Conservation (phyloP, 2,329 filamentous ascomycete species). For the Diatrype stigma region DNA sequence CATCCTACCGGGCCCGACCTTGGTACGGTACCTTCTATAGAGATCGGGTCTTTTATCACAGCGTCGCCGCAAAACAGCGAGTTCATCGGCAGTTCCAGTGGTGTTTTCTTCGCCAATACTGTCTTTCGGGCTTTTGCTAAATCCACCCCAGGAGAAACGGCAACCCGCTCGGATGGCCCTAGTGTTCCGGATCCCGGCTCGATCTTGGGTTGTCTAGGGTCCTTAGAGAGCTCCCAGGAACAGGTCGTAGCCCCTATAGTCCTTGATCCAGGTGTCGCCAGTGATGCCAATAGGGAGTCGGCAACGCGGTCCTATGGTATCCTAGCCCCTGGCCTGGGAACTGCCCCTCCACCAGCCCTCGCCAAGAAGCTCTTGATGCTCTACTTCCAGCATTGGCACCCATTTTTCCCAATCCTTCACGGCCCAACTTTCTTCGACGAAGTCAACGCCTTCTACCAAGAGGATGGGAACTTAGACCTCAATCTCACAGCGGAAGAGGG, state of each 20-base stretch:
- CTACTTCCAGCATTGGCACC: slow-evolving; percentile 50
- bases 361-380: slow-evolving; percentile 40
- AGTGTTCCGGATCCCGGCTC: slow-evolving; percentile 12
- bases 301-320: slow-evolving; percentile 9
- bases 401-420: slow-evolving; percentile 47
- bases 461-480: not conserved
- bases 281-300: not conserved
- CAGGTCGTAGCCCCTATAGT: not conserved
- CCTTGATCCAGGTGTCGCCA: not conserved
- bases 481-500: not conserved
- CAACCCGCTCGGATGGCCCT: slow-evolving; percentile 12
- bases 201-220: slow-evolving; percentile 12
- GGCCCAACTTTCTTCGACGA: slow-evolving; percentile 43
- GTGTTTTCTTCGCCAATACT: slow-evolving; percentile 51
- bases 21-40: slow-evolving; percentile 14
- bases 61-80: slow-evolving; percentile 41
- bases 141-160: slow-evolving; percentile 5
- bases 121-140: slow-evolving; percentile 46
- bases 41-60: slow-evolving; percentile 38
- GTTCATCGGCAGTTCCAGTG: slow-evolving; percentile 48
- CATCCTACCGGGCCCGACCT: not conserved
- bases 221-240: slow-evolving; percentile 5
- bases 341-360: slow-evolving; percentile 22
- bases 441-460: slow-evolving; percentile 37
- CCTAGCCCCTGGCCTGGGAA: slow-evolving; percentile 19